These are phyloP conservation scores for Phyllosticta paracitricarpa DNA, from an alignment of 2,329 filamentous ascomycete genomes.

Conservation along the genomic window DNA sequence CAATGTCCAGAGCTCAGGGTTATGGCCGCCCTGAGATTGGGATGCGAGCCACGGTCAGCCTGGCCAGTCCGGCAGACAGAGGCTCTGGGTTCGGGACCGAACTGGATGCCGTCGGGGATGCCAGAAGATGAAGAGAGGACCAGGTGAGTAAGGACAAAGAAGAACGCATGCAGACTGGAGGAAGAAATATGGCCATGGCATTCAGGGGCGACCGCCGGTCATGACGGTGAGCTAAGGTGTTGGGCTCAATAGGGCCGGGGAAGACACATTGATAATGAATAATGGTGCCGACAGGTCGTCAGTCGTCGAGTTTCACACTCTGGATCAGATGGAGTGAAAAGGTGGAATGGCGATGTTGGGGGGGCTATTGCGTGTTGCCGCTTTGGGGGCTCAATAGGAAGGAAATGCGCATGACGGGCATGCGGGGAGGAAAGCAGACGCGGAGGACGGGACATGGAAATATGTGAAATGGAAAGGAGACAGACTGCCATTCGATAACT, in stretches of 20 bases:
- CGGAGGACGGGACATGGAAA: not conserved
- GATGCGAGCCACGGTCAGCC: not conserved
- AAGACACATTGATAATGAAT: not conserved
- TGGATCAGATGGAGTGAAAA: not conserved
- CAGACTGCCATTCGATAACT: not conserved
- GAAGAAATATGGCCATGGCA: not conserved
- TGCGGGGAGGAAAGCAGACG: not conserved
- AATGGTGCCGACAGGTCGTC: not conserved
- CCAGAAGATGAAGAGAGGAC: not conserved
- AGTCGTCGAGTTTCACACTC: not conserved
- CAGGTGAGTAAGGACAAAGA: not conserved
- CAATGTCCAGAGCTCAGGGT: not conserved
- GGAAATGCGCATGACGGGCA: not conserved
- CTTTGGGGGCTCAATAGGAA: slow-evolving; percentile 12
- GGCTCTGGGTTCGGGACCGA: not conserved
- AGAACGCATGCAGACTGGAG: not conserved
- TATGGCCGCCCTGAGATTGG: not conserved
- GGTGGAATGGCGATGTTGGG: not conserved
- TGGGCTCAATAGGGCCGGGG: not conserved
- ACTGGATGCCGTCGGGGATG: not conserved
- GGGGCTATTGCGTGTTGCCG: slow-evolving; percentile 1
- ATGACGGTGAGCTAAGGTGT: slow-evolving; percentile 1
- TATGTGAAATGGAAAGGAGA: not conserved
- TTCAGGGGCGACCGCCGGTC: not conserved
- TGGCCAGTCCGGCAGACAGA: not conserved